Conservation (phyloP, 2,329 filamentous ascomycete genomes). For the Albifimbria verrucaria region DNA sequence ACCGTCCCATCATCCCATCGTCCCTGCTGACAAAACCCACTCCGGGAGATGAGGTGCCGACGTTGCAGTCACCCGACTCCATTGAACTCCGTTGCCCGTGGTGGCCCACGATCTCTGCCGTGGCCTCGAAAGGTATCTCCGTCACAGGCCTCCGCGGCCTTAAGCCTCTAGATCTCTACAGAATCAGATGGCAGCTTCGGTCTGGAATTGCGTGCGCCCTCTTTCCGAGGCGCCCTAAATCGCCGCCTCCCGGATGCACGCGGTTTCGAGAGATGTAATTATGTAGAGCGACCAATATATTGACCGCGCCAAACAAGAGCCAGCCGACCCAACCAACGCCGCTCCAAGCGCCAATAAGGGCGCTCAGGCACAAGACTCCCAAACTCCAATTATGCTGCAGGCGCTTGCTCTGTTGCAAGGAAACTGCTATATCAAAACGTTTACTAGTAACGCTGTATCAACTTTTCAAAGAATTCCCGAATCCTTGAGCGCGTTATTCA, state of each 20-base stretch:
- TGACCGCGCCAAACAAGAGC: neutral
- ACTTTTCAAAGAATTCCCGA: constrained; percentile 82
- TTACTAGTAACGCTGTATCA: neutral
- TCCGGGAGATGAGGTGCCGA: neutral
- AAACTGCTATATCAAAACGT: neutral
- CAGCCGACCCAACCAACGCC: neutral
- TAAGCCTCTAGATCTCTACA: no score
- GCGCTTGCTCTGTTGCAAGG: neutral
- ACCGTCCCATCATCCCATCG: neutral
- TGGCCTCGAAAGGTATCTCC: no score
- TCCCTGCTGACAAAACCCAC: no score
- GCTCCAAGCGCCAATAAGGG: neutral
- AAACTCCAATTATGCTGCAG: neutral
- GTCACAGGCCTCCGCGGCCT: no score
- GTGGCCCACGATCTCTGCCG: neutral
- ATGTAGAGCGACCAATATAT: neutral
- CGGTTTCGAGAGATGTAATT: neutral
- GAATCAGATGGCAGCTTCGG: neutral
- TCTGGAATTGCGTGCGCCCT: no score
- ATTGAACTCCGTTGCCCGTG: neutral
- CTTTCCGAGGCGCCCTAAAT: no score
- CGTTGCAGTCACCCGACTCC: neutral
- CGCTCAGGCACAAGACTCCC: neutral
- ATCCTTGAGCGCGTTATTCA: constrained; percentile 97
- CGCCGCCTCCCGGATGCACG: no score